Evolutionary conservation across 305 asterid genomes (phyloP).

Genomic region (Solanum hybrid): DNA sequence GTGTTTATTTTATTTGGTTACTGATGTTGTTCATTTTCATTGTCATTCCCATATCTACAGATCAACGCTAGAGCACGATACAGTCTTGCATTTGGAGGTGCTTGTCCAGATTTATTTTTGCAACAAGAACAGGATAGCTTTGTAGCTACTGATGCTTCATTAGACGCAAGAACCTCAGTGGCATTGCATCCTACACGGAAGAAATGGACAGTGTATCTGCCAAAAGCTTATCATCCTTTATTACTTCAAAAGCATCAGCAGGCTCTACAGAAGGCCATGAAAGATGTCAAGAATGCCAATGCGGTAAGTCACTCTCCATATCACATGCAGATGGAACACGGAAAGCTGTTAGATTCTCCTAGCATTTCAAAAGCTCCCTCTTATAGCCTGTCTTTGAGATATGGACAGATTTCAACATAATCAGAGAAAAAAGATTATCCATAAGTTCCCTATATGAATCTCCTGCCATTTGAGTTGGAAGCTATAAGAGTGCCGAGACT

Average conservation of each 20-base stretch:
- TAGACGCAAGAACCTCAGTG: slow-evolving; percentile 24
- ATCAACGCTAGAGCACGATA: slow-evolving; percentile 88
- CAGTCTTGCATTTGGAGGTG: slow-evolving; percentile 77
- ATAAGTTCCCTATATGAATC: not conserved
- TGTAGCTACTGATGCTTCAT: slow-evolving; percentile 24
- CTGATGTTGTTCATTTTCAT: not conserved
- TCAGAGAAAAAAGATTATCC: not conserved
- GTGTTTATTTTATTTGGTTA: not conserved
- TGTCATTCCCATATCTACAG: slow-evolving; percentile 26
- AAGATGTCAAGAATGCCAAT: slow-evolving; percentile 61
- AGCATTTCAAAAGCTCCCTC: not conserved
- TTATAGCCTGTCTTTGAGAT: slow-evolving; percentile 1
- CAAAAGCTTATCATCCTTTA: slow-evolving; percentile 79
- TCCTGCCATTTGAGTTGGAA: not conserved
- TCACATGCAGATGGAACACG: not conserved
- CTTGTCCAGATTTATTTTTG: slow-evolving; percentile 70
- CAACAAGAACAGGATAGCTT: slow-evolving; percentile 40
- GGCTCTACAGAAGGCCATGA: slow-evolving; percentile 58
- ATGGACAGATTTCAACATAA: not conserved
- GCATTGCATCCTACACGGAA: slow-evolving; percentile 33
- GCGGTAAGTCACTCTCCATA: slow-evolving; percentile 48
- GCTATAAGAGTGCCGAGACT: not conserved
- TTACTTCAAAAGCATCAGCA: slow-evolving; percentile 71
- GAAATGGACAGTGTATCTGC: slow-evolving; percentile 77
- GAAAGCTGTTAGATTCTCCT: not conserved